Percentiles rank a stretch among this genome's conserved stretches.
Evolutionary conservation across 2,329 filamentous ascomycete species (phyloP).

Genomic region (Scedosporium minutisporum): DNA sequence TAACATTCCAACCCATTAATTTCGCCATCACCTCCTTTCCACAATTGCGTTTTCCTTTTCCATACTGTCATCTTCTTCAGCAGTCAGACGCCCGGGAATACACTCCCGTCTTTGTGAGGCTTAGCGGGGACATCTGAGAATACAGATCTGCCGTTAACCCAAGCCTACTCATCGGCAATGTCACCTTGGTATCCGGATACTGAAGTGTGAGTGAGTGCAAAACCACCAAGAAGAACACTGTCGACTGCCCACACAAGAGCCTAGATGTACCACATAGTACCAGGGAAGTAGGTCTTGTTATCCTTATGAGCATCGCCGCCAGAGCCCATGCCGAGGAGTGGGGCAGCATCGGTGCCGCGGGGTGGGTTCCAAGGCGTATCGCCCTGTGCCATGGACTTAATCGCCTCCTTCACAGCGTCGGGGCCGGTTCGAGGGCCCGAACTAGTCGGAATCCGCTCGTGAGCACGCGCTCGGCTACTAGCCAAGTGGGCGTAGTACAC

Average conservation of each 20-base stretch:
- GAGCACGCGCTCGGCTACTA: constrained; percentile 66
- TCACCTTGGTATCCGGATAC: not conserved
- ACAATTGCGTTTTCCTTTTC: not conserved
- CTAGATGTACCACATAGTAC: constrained; percentile 36
- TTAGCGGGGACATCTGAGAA: constrained; percentile 1
- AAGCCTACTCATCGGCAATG: constrained; percentile 4
- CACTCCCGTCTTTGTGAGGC: constrained; percentile 2
- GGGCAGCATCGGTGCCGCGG: constrained; percentile 9
- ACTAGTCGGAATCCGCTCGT: constrained; percentile 47
- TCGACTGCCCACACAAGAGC: not conserved
- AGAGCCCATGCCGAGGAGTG: constrained; percentile 13
- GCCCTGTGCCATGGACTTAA: constrained; percentile 30
- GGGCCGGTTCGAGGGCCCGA: constrained; percentile 32
- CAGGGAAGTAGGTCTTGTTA: constrained; percentile 23
- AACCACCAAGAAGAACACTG: not conserved
- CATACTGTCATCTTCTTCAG: not conserved
- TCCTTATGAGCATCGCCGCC: constrained; percentile 13
- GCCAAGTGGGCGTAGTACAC: constrained; percentile 96
- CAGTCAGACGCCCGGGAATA: not conserved
- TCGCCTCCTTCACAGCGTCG: constrained; percentile 31
- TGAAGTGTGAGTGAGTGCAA: not conserved
- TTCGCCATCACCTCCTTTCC: not conserved
- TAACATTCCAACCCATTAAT: too few species aligned
- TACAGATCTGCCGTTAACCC: constrained; percentile 1
- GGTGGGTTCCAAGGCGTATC: constrained; percentile 10